Base-by-base conservation (phyloP, 345 rosid genomes). In the Hibiscus tridactylites region DNA sequence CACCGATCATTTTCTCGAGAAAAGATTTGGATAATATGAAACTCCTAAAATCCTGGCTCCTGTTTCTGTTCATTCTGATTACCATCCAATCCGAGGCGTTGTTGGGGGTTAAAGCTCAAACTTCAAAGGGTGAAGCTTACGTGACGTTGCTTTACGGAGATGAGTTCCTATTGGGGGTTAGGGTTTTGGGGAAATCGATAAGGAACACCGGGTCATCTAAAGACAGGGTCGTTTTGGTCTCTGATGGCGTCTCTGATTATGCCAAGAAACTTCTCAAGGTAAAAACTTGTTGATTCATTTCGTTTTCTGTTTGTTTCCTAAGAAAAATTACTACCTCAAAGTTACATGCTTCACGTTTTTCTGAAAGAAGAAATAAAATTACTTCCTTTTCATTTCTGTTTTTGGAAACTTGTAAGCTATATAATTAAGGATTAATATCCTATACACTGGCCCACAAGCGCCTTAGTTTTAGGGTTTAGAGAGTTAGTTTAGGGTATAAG, bases 111-210 rank as follows among this genome's bases (percentile, higher is more conserved):
- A 33, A 50, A 63, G 62, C 33, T 68, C 19, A 46, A 65, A 7
- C 54, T 44, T 79, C 84, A 67, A 79, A 76, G 24, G 76, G 75
- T 29, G 80, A 88, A 73, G 98, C 98, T 52, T 94, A 94, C 77
- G 97, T 79, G 75, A 91, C 98, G 33, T 84, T 94, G 17, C 73
- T 94, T 75, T 94, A 94, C 60, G 98, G 97, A 28, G 98, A 94
- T 78, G 98, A 94, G 83, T 94, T 91, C 81, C 70, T 92, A 64
- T 77, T 95, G 79, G 98, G 98, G 24, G 99, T 92, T 77, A 85
- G 97, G 82, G 97, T 95, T 63, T 65, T 92, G 80, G 97, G 97
- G 10, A 94, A 94, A 81, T 91, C 98, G 72, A 90, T 95, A 53
- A 79, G 90, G 64, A 87, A 90, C 70, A 85, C 92, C 56, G 92